Evolutionary conservation across 768 basidiomycete genomes (phyloP), one percentile per base, ranked within the genome.

Genomic region (Cyclocybe cylindracea): DNA sequence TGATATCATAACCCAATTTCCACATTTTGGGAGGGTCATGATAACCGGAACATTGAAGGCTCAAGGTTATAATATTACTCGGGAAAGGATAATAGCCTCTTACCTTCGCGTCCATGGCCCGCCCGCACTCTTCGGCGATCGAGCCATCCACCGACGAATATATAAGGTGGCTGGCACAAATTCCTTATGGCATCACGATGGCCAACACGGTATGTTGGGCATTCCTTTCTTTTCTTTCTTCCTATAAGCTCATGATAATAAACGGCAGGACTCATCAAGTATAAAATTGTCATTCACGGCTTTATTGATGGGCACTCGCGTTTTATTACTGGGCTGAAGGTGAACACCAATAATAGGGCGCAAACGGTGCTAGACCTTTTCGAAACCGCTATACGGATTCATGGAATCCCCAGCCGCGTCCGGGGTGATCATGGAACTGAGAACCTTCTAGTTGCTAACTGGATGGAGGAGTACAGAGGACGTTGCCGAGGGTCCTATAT

Each of bases 271-370:
- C 65, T 73, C 10, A 75, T 76, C 40, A 52, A 43, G 3, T 76
- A 62, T 60, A 63, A 64, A 39, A 64, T 74, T 39, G 69, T 76
- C 3, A 67, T 70, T 2, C 76, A 77, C 57, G 68, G 67, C 1
- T 75, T 74, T 47, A 69, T 78, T 8, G 75, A 78, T 63, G 75
- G 77, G 1, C 68, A 69, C 44, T 70, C 70, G 0, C 58, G 72
- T 4, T 60, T 72, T 14, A 57, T 78, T 1, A 62, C 63, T 2
- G 72, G 68, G 5, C 56, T 78, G 24, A 42, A 56, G 9, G 74
- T 66, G 2, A 67, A 61, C 53, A 67, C 63, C 61, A 79, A 80
- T 57, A 78, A 80, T 52, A 52, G 61, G 1, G 66, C 70, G 2
- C 36, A 56, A 0, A 80, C 75, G 4, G 74, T 78, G 2, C 61